Base-by-base conservation (phyloP, 202 grass and related monocot species). In the Hordeum pubiflorum region DNA sequence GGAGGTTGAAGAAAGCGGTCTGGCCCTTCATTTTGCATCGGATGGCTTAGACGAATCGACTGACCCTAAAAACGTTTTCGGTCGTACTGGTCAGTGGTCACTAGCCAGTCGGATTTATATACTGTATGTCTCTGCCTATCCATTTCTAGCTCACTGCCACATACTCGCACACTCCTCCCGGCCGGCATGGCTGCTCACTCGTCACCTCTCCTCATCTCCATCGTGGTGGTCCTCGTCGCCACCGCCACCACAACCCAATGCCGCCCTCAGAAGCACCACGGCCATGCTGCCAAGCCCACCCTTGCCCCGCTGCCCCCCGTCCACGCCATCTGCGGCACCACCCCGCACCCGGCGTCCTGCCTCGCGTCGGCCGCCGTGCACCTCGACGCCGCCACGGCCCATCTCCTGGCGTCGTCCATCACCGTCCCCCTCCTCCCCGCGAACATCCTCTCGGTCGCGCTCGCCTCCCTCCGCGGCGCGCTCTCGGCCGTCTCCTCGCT, bases 311-410 rank as follows among this genome's bases (percentile, higher is more conserved):
- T 10, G 24, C 60, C 29, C 17, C 68, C 54, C 7, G 11, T 63
- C 26, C 56, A 82, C 23, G 74, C 76, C 31, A 41, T 93, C 74
- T 98, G 92, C 74, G 58, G 75, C 44, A 82, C 80, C n/a, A 97
- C 94, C 0, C 94, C 90, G 5, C 80, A 87, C 64, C 90, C 88
- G n/a, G 52, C 6, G 5, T 63, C 89, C 43, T 97, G 94, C 78
- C 43, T 94, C 66, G 68, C 72, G 3, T 86, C 88, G 13, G 72
- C 82, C 15, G 86, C 86, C 14, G 44, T 6, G 7, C 82, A 82
- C 66, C 71, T 78, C 18, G 77, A 78, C 76, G 68, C 82, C 80
- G 20, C 59, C 72, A 63, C 82, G 79, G 20, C 59, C 8, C 50
- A 12, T 24, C 20, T 55, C n/a, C 14, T 67, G 41, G n/a, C 41